phyloP scores from a whole-genome alignment of 2,329 filamentous ascomycete genomes.

The Colletotrichum sp. region DNA sequence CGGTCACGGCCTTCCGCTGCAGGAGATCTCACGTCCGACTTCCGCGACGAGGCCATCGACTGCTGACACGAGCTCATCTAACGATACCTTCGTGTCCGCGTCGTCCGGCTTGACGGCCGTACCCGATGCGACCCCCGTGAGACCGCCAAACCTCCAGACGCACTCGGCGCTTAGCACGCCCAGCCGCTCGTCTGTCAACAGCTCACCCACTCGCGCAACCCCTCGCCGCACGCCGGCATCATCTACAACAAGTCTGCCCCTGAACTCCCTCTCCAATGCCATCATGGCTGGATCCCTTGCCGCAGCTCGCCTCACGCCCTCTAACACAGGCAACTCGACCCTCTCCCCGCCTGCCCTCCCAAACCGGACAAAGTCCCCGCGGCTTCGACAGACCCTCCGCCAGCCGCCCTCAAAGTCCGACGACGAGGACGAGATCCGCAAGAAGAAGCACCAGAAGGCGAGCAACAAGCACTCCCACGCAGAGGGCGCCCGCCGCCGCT shows the following conservation, averaged over 20 bases:
- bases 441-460: constrained; percentile 49
- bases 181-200: constrained; percentile 23
- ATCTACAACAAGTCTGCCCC: constrained; percentile 49
- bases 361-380: constrained; percentile 50
- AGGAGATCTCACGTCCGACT: not conserved
- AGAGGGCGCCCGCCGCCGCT: constrained; percentile 76
- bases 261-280: constrained; percentile 73
- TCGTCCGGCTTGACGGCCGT: constrained; percentile 27
- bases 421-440: constrained; percentile 57
- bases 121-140: not conserved
- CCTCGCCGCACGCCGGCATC: constrained; percentile 30
- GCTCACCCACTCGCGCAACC: constrained; percentile 41
- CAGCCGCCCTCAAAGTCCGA: constrained; percentile 55
- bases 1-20: not conserved
- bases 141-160: not conserved
- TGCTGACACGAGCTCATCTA: constrained; percentile 23
- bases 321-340: constrained; percentile 42
- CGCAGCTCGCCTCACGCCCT: constrained; percentile 58
- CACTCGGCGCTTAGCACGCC: constrained; percentile 1
- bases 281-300: constrained; percentile 79
- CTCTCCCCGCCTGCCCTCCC: constrained; percentile 45
- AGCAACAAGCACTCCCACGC: constrained; percentile 75
- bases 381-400: constrained; percentile 71
- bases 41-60: constrained; percentile 22
- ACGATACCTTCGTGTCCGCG: constrained; percentile 32